phyloP scores from a whole-genome alignment of 225 moss, liverwort and hornwort species.

The Lunularia cruciata region DNA sequence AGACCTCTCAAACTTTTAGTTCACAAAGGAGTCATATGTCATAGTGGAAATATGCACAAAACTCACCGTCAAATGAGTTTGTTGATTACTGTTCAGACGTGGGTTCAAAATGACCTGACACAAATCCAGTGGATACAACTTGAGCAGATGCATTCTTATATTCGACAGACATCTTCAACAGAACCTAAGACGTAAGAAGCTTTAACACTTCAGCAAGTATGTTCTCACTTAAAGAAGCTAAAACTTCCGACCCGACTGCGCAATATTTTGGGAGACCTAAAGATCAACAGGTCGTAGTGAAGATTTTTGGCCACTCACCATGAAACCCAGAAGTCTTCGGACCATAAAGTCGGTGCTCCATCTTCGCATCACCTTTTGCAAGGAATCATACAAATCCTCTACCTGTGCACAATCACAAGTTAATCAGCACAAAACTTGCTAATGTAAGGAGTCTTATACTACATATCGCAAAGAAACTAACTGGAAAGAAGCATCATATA shows the following conservation, averaged over 20 bases:
- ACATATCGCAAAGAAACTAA: too few species aligned
- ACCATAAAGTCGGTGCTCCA: constrained; percentile 41
- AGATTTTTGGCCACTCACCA: constrained; percentile 23
- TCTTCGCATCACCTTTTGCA: constrained; percentile 33
- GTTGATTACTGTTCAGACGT: constrained; percentile 57
- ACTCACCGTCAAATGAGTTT: constrained; percentile 60
- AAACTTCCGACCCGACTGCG: too few species aligned
- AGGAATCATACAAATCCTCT: constrained; percentile 28
- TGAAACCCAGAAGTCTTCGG: constrained; percentile 30
- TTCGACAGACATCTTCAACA: too few species aligned
- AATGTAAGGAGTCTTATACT: too few species aligned
- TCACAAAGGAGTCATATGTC: neutral
- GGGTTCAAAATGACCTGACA: constrained; percentile 77
- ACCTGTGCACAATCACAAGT: constrained; percentile 24
- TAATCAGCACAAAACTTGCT: neutral
- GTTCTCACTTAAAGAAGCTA: too few species aligned
- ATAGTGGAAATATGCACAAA: neutral
- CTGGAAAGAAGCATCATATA: too few species aligned
- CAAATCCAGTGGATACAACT: neutral
- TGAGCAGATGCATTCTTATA: too few species aligned
- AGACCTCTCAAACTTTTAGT: neutral
- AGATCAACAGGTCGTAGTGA: neutral
- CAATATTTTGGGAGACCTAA: too few species aligned
- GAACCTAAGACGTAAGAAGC: too few species aligned
- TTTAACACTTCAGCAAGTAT: too few species aligned